Percentiles rank a stretch among this genome's conserved stretches.
phyloP scores from a whole-genome alignment of 768 basidiomycete species.

The Termitomyces titanicus region DNA sequence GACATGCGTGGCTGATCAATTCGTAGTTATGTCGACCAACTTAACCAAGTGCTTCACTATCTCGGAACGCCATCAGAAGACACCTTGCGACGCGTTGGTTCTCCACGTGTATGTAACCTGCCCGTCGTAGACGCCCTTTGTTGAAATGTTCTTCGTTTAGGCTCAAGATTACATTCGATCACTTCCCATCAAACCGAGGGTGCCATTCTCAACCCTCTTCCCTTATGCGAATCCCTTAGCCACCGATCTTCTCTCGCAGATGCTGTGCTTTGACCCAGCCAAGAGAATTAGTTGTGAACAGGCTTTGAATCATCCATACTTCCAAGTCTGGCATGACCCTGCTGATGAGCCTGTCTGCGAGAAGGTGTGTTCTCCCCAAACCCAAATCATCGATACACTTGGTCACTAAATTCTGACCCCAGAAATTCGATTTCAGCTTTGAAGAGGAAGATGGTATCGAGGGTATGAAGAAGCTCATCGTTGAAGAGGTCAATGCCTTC shows the following conservation, averaged over 20 bases:
- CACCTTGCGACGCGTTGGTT: slow-evolving; percentile 92
- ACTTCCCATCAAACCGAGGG: slow-evolving; percentile 93
- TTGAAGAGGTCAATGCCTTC: slow-evolving; percentile 89
- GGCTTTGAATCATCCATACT: slow-evolving; percentile 91
- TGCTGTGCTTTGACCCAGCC: slow-evolving; percentile 95
- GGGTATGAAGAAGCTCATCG: slow-evolving; percentile 95
- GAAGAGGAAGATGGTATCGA: slow-evolving; percentile 96
- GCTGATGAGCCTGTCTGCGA: slow-evolving; percentile 90
- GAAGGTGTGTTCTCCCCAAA: slow-evolving; percentile 39
- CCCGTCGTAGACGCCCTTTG: background rate
- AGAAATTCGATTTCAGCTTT: slow-evolving; percentile 96
- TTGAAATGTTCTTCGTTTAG: slow-evolving; percentile 32
- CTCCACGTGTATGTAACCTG: slow-evolving; percentile 67
- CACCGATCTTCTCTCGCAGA: slow-evolving; percentile 86
- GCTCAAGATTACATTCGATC: slow-evolving; percentile 98
- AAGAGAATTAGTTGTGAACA: slow-evolving; percentile 96
- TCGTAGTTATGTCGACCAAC: slow-evolving; percentile 90
- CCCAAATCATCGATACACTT: background rate
- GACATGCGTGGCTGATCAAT: slow-evolving; percentile 7
- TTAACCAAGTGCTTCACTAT: slow-evolving; percentile 97
- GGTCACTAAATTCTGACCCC: background rate
- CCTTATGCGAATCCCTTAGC: slow-evolving; percentile 93
- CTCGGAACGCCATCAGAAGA: slow-evolving; percentile 98
- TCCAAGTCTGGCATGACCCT: slow-evolving; percentile 97
- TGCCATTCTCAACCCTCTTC: slow-evolving; percentile 88